Conservation (phyloP, 208 protist genomes). For the Trypanosoma avium region DNA sequence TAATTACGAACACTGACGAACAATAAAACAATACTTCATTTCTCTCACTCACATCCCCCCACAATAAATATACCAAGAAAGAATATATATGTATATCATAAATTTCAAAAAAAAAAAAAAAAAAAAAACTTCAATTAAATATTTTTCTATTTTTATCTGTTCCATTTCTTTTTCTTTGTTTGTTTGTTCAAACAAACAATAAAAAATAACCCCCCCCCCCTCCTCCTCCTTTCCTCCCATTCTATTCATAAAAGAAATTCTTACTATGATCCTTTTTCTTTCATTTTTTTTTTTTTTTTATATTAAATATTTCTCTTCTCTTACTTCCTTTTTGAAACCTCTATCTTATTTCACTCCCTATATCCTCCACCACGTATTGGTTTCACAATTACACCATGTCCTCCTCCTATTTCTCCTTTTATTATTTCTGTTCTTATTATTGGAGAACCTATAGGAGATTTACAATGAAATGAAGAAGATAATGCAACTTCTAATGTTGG, state of each 20-base stretch:
- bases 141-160: not conserved
- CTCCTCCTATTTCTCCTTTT: no score
- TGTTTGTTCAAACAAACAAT: not conserved
- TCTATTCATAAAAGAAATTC: no score
- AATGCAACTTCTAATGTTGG: slow-evolving; percentile 16
- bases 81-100: not conserved
- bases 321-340: not conserved
- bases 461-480: not conserved
- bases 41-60: not conserved
- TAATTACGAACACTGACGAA: no score
- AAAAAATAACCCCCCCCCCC: no score
- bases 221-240: no score
- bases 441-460: no score
- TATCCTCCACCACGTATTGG: slow-evolving; percentile 21
- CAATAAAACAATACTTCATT: no score
- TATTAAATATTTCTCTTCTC: not conserved
- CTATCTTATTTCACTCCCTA: not conserved
- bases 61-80: not conserved
- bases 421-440: no score
- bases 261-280: not conserved
- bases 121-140: not conserved
- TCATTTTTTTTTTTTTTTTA: not conserved
- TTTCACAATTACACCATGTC: slow-evolving; percentile 17
- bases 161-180: not conserved
- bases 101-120: slow-evolving; percentile 8